phyloP scores from a whole-genome alignment of 2,329 filamentous ascomycete genomes.

The Ophiosphaerella narmari region DNA sequence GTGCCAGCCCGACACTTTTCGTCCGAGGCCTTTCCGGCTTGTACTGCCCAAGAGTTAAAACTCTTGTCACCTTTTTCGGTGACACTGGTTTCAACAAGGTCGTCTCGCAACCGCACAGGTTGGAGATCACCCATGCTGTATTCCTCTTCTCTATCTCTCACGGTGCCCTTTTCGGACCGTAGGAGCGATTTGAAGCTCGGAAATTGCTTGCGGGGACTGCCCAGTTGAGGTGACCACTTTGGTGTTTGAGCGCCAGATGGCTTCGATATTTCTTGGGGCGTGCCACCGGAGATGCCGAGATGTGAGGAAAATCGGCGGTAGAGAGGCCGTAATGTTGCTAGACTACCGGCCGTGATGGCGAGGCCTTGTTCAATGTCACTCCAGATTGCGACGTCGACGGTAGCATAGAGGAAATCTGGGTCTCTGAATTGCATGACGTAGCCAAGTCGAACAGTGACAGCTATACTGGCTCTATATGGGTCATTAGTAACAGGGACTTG shows the following conservation, averaged over 20 bases:
- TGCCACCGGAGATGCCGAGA: conserved; percentile 25
- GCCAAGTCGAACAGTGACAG: conserved; percentile 41
- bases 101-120: conserved; percentile 35
- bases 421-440: conserved; percentile 43
- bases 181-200: conserved; percentile 32
- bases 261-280: conserved; percentile 10
- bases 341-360: conserved; percentile 42
- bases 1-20: conserved; percentile 26
- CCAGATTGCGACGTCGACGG: conserved; percentile 46
- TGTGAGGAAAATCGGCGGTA: conserved; percentile 30
- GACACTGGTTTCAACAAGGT: conserved; percentile 21
- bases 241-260: conserved; percentile 21
- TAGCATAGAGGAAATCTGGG: conserved; percentile 43
- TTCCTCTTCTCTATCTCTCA: conserved; percentile 23
- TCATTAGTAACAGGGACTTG: background rate
- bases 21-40: conserved; percentile 32
- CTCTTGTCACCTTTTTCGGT: conserved; percentile 28
- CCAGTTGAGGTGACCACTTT: conserved; percentile 17
- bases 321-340: conserved; percentile 44
- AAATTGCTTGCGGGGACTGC: conserved; percentile 8
- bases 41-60: conserved; percentile 36
- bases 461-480: conserved; percentile 35
- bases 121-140: conserved; percentile 27
- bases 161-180: conserved; percentile 23
- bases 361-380: conserved; percentile 45